phyloP scores from a whole-genome alignment of 2,329 filamentous ascomycete genomes.

The Aspergillus transmontanensis region DNA sequence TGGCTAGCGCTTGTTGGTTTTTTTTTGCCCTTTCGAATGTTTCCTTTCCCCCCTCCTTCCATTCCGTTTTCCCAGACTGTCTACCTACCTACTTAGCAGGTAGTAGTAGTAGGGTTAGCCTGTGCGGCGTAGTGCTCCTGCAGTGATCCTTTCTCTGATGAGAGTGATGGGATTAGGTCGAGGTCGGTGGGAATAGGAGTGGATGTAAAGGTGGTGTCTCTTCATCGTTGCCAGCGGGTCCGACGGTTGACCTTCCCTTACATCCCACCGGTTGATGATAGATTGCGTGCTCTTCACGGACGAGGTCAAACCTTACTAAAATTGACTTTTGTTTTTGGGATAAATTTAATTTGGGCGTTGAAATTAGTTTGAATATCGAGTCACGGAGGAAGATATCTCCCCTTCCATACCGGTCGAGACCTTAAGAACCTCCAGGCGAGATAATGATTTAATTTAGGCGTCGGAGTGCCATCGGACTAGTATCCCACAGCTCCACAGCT shows the following conservation, averaged over 20 bases:
- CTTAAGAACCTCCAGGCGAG: slow-evolving; percentile 7
- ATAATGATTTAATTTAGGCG: slow-evolving; percentile 20
- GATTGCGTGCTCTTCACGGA: slow-evolving; percentile 1
- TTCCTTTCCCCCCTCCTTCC: slow-evolving; percentile 6
- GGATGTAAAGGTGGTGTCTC: not conserved
- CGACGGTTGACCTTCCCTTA: slow-evolving; percentile 7
- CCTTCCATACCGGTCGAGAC: slow-evolving; percentile 11
- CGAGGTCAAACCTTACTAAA: not conserved
- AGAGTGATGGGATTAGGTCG: not conserved
- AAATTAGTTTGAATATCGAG: not conserved
- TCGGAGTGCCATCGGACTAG: slow-evolving; percentile 13
- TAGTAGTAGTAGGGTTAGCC: slow-evolving; percentile 1
- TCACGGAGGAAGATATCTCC: not conserved
- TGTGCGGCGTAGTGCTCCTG: slow-evolving; percentile 5
- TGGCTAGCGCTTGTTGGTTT: slow-evolving; percentile 29
- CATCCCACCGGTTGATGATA: slow-evolving; percentile 6
- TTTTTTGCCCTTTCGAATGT: slow-evolving; percentile 3
- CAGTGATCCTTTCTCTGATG: slow-evolving; percentile 7
- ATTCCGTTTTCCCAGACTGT: slow-evolving; percentile 6
- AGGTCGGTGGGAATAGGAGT: not conserved
- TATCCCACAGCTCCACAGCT: slow-evolving; percentile 18
- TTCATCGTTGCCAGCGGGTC: slow-evolving; percentile 9
- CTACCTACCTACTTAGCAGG: not conserved
- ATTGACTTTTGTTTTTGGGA: not conserved
- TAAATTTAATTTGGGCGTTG: not conserved